Evolutionary conservation across 257 asterid genomes (phyloP), one percentile per base, ranked within the genome.

Genomic region (Solanum piurae): DNA sequence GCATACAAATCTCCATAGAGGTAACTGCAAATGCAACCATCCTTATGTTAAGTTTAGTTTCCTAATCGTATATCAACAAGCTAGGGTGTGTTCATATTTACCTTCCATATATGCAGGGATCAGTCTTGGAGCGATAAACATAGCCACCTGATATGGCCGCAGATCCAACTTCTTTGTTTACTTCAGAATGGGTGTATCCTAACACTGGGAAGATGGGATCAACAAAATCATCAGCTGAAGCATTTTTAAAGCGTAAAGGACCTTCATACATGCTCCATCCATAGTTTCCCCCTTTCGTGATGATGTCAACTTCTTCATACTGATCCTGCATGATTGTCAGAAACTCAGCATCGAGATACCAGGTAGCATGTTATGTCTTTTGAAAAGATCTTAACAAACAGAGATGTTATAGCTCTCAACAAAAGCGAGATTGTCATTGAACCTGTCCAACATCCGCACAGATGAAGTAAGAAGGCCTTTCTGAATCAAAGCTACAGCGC

Each of bases 361-460:
- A 46, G 55, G 55, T 13, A 46, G 55, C 55, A 49, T 11, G 71
- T 20, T 82, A 20, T 12, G 18, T 27, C 85, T 44, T 64, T 18
- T 0, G 85, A 80, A 29, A 46, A 31, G 1, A 46, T 46, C 25
- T 80, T 46, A 25, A 13, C 64, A 36, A 73, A 36, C 5, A 75
- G 33, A 75, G 83, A n/a, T 12, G 36, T 76, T 12, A 40, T n/a
- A 76, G 60, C 34, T 38, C 83, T 38, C 11, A 23, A 76, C 83
- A 82, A 49, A 31, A 82, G 12, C 20, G 69, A 18, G 29, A 49
- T 52, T 18, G 42, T 82, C 21, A 31, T 29, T 31, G 27, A 40
- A 96, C 99, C 99, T 95, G 93, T n/a, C 99, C 99, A 89, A 89
- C 82, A 87, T 95, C 99, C 16, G 94, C 97, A 87, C 99, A 96